Base-by-base conservation (phyloP, 441 rosid genomes). In the Erysimum pusillum region DNA sequence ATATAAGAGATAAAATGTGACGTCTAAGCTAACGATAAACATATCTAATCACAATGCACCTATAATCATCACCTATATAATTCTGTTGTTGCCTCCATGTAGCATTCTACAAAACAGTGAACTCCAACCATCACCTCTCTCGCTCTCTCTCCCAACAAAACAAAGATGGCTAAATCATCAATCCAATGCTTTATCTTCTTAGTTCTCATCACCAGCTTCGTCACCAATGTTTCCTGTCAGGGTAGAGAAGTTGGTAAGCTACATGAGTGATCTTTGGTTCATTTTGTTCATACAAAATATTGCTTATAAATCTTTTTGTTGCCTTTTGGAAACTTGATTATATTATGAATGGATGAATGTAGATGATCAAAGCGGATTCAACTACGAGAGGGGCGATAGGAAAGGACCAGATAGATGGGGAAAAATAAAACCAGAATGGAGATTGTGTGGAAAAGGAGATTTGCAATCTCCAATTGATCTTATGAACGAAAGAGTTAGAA, bases 401-500 rank as follows among this genome's bases (percentile, higher is more conserved):
- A n/a, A n/a, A n/a, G 97, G 98, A 5, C 93, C 98, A 9, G 66
- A 49, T 0, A 68, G 73, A 41, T 93, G 98, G 98, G 97, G 98
- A 53, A 80, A 82, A 49, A 49, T 91, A 36, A 89, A 82, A 51
- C 78, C 80, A 5, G 89, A 93, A n/a, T 93, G 98, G 97, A 15
- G 77, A 45, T 17, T 64, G 6, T 93, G 98, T n/a, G 76, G 83
- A 56, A 84, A 84, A 39, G 98, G 98, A 80, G 34, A 78, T 2
- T 87, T 90, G 91, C 96, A 93, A 71, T 93, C 98, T 48, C 98
- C 97, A 0, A 85, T 91, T 51, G 96, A 91, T 80, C 72, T 93
- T 35, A 52, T 71, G 60, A 58, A 77, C 18, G 75, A 88, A 54
- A 89, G 90, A 68, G 94, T 93, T 70, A 25, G 74, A 49, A 13